A percentile compares a stretch with the other conserved stretches of the same genome.
Conservation (phyloP, 495 filamentous ascomycete genomes). For the Aspergillus olivimuriae region DNA sequence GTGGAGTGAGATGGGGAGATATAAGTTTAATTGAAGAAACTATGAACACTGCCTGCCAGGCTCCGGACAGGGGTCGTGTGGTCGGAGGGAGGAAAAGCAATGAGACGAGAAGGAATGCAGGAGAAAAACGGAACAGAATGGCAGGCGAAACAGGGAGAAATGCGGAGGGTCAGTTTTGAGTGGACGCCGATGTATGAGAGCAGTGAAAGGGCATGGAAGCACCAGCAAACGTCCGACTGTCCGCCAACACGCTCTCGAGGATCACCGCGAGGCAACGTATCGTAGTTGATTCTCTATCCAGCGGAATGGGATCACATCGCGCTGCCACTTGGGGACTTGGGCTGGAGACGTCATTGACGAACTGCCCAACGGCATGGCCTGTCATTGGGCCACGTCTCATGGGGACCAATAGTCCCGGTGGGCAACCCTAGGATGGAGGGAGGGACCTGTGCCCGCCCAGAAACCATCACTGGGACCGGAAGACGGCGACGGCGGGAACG, state of each 20-base stretch:
- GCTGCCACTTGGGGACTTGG: constrained; percentile 23
- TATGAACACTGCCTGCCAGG: constrained; percentile 27
- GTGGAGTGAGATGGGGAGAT: constrained; percentile 19
- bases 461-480: constrained; percentile 29
- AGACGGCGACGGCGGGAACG: constrained; percentile 10
- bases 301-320: constrained; percentile 24
- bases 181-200: constrained; percentile 25
- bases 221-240: constrained; percentile 10
- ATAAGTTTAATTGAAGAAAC: constrained; percentile 24
- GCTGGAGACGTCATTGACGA: constrained; percentile 34
- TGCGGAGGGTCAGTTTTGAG: constrained; percentile 19
- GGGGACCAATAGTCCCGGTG: constrained; percentile 16
- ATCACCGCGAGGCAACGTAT: constrained; percentile 38
- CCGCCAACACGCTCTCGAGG: constrained; percentile 15
- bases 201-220: constrained; percentile 14
- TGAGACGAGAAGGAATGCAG: constrained; percentile 13
- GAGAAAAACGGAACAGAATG: constrained; percentile 17
- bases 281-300: constrained; percentile 28
- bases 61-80: constrained; percentile 19
- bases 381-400: constrained; percentile 41
- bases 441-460: constrained; percentile 5
- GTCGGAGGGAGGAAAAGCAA: constrained; percentile 13
- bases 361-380: constrained; percentile 25
- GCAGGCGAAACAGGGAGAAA: constrained; percentile 20
- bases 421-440: constrained; percentile 13